Evolutionary conservation across 257 asterid species (phyloP).

Genomic region (Solanum sejunctum): DNA sequence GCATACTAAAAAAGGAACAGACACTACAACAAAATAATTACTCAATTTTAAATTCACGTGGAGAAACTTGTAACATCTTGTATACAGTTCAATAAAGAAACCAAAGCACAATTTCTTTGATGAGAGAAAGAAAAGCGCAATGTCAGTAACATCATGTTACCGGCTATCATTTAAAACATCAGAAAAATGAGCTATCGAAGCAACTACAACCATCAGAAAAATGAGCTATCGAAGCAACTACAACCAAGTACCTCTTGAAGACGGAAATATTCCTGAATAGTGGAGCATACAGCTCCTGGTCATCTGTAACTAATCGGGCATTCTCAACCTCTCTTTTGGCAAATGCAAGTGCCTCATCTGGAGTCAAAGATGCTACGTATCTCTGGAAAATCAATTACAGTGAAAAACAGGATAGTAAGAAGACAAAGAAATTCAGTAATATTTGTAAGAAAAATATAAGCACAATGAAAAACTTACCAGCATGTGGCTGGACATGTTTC

Average conservation of each 20-base stretch:
- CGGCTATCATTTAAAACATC: not conserved
- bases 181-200: not conserved
- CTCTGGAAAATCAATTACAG: slow-evolving; percentile 22
- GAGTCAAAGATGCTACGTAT: slow-evolving; percentile 36
- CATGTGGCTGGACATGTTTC: slow-evolving; percentile 15
- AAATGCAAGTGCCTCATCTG: slow-evolving; percentile 69
- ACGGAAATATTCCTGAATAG: slow-evolving; percentile 58
- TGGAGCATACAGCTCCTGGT: slow-evolving; percentile 63
- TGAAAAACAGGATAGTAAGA: not conserved
- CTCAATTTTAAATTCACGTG: too few species aligned
- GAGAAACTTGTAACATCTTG: too few species aligned
- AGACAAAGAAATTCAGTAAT: not conserved
- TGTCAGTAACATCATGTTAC: too few species aligned
- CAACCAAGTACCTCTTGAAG: slow-evolving; percentile 56
- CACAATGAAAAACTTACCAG: slow-evolving; percentile 23
- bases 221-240: not conserved
- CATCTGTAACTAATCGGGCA: slow-evolving; percentile 41
- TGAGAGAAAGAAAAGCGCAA: too few species aligned
- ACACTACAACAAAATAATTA: too few species aligned
- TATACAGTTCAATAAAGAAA: too few species aligned
- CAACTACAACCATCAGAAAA: not conserved
- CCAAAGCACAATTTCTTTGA: too few species aligned
- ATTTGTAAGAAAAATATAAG: not conserved
- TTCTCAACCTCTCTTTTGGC: slow-evolving; percentile 59
- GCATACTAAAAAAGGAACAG: too few species aligned